A percentile compares a stretch with the other conserved stretches of the same genome.
Conservation (phyloP, 2,329 filamentous ascomycete genomes). For the Pyrenophora seminiperda region DNA sequence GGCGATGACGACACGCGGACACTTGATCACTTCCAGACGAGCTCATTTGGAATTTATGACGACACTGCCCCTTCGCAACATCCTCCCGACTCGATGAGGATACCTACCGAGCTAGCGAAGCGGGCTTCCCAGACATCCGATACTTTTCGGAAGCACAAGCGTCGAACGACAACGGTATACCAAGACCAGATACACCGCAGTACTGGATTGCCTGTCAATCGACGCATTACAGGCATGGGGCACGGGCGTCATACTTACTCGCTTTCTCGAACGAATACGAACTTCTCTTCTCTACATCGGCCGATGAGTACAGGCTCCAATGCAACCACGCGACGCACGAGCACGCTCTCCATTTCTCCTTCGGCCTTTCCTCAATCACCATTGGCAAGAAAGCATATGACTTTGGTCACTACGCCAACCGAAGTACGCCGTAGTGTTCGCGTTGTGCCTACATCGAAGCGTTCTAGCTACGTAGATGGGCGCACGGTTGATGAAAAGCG, state of each 20-base stretch:
- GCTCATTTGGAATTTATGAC: slow-evolving; percentile 45
- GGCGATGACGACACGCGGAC: slow-evolving; percentile 43
- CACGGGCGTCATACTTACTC: slow-evolving; percentile 39
- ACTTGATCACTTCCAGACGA: slow-evolving; percentile 44
- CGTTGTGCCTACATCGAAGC: slow-evolving; percentile 40
- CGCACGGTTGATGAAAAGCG: slow-evolving; percentile 50
- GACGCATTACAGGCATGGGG: slow-evolving; percentile 38
- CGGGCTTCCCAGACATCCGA: slow-evolving; percentile 40
- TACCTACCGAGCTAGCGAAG: slow-evolving; percentile 48
- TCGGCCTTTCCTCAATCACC: slow-evolving; percentile 47
- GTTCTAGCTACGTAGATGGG: slow-evolving; percentile 45
- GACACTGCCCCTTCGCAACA: slow-evolving; percentile 45
- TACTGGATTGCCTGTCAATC: slow-evolving; percentile 38
- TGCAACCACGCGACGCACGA: slow-evolving; percentile 43
- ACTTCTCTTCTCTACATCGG: slow-evolving; percentile 32
- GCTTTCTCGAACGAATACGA: slow-evolving; percentile 35
- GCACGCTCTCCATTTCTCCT: slow-evolving; percentile 47
- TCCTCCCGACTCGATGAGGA: slow-evolving; percentile 52
- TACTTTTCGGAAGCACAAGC: slow-evolving; percentile 37
- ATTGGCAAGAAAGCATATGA: slow-evolving; percentile 27
- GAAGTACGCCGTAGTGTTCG: slow-evolving; percentile 50
- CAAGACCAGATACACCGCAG: slow-evolving; percentile 32
- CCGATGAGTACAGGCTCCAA: slow-evolving; percentile 46
- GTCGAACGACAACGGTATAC: slow-evolving; percentile 32
- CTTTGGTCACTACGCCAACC: slow-evolving; percentile 29